Percentiles rank a stretch among this genome's conserved stretches.
Evolutionary conservation across 2,329 filamentous ascomycete genomes (phyloP).

Genomic region (Trichoderma oligosporum): DNA sequence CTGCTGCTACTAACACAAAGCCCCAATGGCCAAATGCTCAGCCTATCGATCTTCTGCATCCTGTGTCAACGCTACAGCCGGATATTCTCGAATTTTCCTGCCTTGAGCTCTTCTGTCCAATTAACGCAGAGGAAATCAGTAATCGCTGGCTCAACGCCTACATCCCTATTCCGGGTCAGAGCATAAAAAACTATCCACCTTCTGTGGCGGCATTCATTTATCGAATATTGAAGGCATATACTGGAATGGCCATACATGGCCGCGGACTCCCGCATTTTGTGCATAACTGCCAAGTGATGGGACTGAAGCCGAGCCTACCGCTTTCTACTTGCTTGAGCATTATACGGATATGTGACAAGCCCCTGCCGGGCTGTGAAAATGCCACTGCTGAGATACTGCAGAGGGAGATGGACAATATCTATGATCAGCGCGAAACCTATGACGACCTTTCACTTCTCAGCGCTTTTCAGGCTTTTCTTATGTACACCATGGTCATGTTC

Average conservation of each 20-base stretch:
- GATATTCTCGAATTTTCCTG: slow-evolving; percentile 33
- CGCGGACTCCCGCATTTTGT: slow-evolving; percentile 42
- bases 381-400: slow-evolving; percentile 35
- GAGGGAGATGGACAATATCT: slow-evolving; percentile 42
- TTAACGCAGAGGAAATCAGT: slow-evolving; percentile 44
- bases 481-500: slow-evolving; percentile 49
- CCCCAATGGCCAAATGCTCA: not conserved
- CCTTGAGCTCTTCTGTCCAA: slow-evolving; percentile 41
- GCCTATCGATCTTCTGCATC: not conserved
- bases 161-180: slow-evolving; percentile 43
- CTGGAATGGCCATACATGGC: slow-evolving; percentile 35
- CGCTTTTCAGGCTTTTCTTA: slow-evolving; percentile 50
- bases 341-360: slow-evolving; percentile 38
- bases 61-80: not conserved
- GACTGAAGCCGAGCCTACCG: slow-evolving; percentile 27
- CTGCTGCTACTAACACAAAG: not conserved
- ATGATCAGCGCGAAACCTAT: slow-evolving; percentile 26
- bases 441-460: slow-evolving; percentile 36
- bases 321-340: slow-evolving; percentile 42
- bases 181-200: slow-evolving; percentile 39
- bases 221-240: slow-evolving; percentile 44
- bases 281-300: slow-evolving; percentile 37
- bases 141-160: slow-evolving; percentile 49
- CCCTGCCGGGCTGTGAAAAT: slow-evolving; percentile 32
- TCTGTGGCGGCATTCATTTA: slow-evolving; percentile 39